These are phyloP conservation scores for Penicillium silybi DNA, from an alignment of 495 filamentous ascomycete species.

Conservation along the genomic window DNA sequence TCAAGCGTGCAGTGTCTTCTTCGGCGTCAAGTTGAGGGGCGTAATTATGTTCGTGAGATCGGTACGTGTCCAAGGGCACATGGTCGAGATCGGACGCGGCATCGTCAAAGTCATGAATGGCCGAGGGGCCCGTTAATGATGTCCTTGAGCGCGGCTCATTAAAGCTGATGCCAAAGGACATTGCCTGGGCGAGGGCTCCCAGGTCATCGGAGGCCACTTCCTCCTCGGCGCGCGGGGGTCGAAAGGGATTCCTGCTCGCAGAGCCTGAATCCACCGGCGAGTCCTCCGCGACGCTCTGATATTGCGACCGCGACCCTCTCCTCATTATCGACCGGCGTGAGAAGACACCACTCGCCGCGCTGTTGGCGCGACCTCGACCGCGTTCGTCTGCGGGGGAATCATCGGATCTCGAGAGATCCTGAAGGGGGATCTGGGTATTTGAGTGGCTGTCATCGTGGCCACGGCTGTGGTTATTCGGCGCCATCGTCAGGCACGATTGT, in stretches of 20 bases:
- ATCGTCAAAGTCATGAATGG: constrained; percentile 19
- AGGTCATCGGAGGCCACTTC: constrained; percentile 43
- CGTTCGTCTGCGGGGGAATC: constrained; percentile 32
- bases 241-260: constrained; percentile 18
- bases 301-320: constrained; percentile 35
- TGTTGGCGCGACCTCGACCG: constrained; percentile 25
- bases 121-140: constrained; percentile 15
- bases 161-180: constrained; percentile 58
- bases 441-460: constrained; percentile 44
- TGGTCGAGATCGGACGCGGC: constrained; percentile 30
- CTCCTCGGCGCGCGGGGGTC: constrained; percentile 24
- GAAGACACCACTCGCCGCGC: constrained; percentile 31
- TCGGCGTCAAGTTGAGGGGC: constrained; percentile 47
- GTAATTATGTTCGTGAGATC: constrained; percentile 43
- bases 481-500: constrained; percentile 51
- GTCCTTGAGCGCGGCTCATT: constrained; percentile 32
- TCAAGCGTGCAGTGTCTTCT: constrained; percentile 66
- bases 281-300: constrained; percentile 50
- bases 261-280: constrained; percentile 41
- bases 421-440: constrained; percentile 70
- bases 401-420: constrained; percentile 66
- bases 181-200: constrained; percentile 55
- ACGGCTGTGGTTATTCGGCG: constrained; percentile 51
- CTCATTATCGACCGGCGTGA: constrained; percentile 37
- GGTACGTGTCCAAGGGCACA: constrained; percentile 26